phyloP scores from a whole-genome alignment of 495 filamentous ascomycete genomes.

The Lophiostoma macrostomum region DNA sequence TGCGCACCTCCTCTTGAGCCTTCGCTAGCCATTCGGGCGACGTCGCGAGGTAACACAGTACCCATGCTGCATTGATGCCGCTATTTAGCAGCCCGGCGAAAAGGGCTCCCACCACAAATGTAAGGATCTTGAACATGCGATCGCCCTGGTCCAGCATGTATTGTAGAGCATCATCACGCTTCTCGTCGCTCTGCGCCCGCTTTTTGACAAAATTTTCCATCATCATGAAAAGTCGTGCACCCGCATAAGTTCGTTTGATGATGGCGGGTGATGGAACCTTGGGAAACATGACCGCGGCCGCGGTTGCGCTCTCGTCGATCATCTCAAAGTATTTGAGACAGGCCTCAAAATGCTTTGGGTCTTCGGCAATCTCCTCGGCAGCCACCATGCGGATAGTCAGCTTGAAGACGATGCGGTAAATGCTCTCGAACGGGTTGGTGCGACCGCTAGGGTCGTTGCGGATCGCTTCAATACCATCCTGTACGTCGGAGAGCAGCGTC shows the following conservation, averaged over 20 bases:
- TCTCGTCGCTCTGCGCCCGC: constrained; percentile 39
- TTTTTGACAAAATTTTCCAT: constrained; percentile 43
- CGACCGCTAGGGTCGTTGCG: constrained; percentile 32
- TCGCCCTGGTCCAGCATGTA: constrained; percentile 46
- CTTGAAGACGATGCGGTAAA: constrained; percentile 47
- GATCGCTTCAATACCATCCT: constrained; percentile 32
- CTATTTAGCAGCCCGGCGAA: constrained; percentile 43
- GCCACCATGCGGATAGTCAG: constrained; percentile 41
- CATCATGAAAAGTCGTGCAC: constrained; percentile 43
- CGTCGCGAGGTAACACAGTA: constrained; percentile 43
- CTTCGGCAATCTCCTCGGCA: constrained; percentile 45
- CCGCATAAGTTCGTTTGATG: constrained; percentile 38
- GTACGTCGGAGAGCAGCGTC: constrained; percentile 37
- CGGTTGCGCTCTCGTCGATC: constrained; percentile 37
- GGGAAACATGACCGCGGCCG: constrained; percentile 45
- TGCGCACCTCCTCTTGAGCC: constrained; percentile 43
- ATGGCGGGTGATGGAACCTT: constrained; percentile 40
- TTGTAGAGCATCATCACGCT: constrained; percentile 48
- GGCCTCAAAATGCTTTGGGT: constrained; percentile 35
- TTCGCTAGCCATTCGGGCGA: constrained; percentile 44
- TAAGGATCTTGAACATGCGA: constrained; percentile 37
- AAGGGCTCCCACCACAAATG: constrained; percentile 44
- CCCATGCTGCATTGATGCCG: constrained; percentile 46
- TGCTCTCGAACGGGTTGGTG: constrained; percentile 44
- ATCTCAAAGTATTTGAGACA: constrained; percentile 41